phyloP scores from a whole-genome alignment of 352 stramenopile species.

The Phytophthora meadii region DNA sequence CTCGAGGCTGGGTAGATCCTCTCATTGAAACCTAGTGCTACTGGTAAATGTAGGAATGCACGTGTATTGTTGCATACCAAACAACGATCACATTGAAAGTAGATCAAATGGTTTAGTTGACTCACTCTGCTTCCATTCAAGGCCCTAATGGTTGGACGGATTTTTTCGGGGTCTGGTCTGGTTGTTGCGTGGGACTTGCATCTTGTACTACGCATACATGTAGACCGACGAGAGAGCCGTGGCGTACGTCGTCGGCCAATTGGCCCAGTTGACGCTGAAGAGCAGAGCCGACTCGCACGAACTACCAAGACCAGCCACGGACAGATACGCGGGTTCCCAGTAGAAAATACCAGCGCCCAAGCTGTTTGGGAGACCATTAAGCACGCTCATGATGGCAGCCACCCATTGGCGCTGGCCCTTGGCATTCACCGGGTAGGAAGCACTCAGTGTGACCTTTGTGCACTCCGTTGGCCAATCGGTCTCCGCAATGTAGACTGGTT shows the following conservation, averaged over 20 bases:
- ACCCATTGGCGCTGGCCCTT: slow-evolving; percentile 38
- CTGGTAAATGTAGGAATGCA: no score
- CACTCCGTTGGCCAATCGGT: slow-evolving; percentile 44
- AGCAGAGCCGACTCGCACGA: slow-evolving; percentile 40
- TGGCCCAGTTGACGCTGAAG: slow-evolving; percentile 37
- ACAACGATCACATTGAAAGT: no score
- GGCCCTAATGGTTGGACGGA: not conserved
- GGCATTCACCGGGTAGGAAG: slow-evolving; percentile 30
- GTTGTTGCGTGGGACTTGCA: not conserved
- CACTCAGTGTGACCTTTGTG: slow-evolving; percentile 31
- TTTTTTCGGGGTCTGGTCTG: slow-evolving; percentile 1
- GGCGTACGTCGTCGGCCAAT: slow-evolving; percentile 28
- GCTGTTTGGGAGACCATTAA: slow-evolving; percentile 26
- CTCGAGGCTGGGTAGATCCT: no score
- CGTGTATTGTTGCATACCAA: no score
- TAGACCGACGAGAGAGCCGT: slow-evolving; percentile 35
- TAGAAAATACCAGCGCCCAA: slow-evolving; percentile 44
- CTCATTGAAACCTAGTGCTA: no score
- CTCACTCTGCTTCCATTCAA: not conserved
- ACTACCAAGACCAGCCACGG: slow-evolving; percentile 27
- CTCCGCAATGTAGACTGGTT: slow-evolving; percentile 40
- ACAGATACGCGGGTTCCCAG: slow-evolving; percentile 43
- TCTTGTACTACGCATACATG: slow-evolving; percentile 22
- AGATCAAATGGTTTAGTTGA: no score
- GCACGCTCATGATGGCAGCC: slow-evolving; percentile 28